Conservation (phyloP, 371 early-diverging fungal species). For the Massospora cicadina region DNA sequence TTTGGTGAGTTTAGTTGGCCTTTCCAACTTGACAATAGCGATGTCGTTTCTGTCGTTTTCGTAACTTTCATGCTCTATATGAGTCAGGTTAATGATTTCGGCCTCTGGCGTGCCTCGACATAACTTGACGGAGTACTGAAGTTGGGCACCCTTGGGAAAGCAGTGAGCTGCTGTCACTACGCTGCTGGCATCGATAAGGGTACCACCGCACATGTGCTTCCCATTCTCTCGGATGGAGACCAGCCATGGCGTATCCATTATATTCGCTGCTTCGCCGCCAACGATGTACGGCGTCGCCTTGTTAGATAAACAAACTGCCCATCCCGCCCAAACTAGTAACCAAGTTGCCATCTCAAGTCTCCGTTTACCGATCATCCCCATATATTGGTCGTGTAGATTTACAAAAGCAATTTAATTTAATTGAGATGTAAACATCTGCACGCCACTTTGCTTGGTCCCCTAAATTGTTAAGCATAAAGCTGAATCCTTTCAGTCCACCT, state of each 20-base stretch:
- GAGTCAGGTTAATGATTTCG: not conserved
- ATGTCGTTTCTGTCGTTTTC: not conserved
- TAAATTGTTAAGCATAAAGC: no score
- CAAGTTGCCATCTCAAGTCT: no score
- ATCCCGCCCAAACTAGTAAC: no score
- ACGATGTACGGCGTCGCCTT: not conserved
- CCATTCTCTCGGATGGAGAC: not conserved
- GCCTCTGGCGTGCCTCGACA: not conserved
- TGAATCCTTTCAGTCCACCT: no score
- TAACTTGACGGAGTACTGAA: not conserved
- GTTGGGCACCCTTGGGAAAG: not conserved
- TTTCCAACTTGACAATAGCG: not conserved
- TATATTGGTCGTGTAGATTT: no score
- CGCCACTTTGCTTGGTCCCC: no score
- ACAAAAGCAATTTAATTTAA: no score
- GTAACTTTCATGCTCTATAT: not conserved
- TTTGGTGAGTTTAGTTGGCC: not conserved
- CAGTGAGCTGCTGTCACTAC: slow-evolving; percentile 2
- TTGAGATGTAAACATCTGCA: no score
- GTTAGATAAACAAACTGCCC: no score
- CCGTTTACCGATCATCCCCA: no score
- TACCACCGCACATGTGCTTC: not conserved
- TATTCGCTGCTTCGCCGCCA: not conserved
- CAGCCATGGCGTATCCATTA: not conserved
- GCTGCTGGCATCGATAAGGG: not conserved